Percentiles rank a stretch among this genome's conserved stretches.
Evolutionary conservation across 2,329 filamentous ascomycete species (phyloP).

Genomic region (Teratosphaeria gauchensis): DNA sequence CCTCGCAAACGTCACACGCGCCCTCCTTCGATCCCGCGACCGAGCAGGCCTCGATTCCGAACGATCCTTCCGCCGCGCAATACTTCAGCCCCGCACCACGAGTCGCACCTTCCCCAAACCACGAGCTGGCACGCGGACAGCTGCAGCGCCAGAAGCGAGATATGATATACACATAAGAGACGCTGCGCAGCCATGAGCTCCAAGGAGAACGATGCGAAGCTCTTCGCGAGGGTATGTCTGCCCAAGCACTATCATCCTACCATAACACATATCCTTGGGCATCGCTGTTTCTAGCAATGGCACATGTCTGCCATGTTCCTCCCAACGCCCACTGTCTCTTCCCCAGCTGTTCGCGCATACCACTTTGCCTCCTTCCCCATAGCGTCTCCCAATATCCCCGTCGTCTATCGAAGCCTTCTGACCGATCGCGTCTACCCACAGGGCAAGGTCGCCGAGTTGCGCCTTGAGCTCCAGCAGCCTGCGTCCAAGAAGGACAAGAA

Average conservation of each 20-base stretch:
- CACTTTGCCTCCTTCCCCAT: not conserved
- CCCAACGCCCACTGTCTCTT: conserved; percentile 8
- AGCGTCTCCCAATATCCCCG: not conserved
- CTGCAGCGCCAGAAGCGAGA: not conserved
- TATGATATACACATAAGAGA: not conserved
- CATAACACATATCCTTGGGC: not conserved
- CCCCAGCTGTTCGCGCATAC: conserved; percentile 12
- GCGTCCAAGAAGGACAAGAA: conserved; percentile 98
- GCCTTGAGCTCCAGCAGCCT: conserved; percentile 59
- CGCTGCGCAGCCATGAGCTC: conserved; percentile 44
- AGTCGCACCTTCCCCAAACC: not conserved
- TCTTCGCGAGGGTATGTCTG: conserved; percentile 85
- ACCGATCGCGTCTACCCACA: conserved; percentile 37
- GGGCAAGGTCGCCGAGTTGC: conserved; percentile 98
- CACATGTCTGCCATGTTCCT: conserved; percentile 26
- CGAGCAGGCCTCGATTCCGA: not conserved
- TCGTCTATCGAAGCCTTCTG: conserved; percentile 9
- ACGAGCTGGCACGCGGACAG: not conserved
- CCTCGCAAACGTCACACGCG: too few relatives aligned
- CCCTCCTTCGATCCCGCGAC: not conserved
- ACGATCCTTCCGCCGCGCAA: not conserved
- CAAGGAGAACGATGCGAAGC: conserved; percentile 86
- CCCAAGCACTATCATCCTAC: not conserved
- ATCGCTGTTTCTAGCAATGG: not conserved
- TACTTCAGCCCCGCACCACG: too few relatives aligned